Percentiles rank a stretch among this genome's conserved stretches.
These are phyloP conservation scores for Colletotrichum higginsianum DNA, from an alignment of 2,329 filamentous ascomycete genomes.

Conservation along the genomic window DNA sequence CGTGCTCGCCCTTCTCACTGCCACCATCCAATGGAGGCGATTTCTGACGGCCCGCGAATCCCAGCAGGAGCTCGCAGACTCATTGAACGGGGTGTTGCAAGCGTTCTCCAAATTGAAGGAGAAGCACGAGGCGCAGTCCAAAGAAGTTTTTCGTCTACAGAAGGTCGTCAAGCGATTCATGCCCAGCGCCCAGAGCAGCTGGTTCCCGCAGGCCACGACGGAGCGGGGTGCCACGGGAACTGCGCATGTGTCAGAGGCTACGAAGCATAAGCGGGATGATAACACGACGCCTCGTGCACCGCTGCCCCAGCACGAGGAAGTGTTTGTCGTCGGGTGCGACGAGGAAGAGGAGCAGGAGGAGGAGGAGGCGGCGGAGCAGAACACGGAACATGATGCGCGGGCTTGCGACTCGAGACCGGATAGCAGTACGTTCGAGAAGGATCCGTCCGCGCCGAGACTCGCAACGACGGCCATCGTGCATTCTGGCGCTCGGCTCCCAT, in stretches of 20 bases:
- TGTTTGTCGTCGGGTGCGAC: background rate
- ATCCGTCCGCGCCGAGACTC: background rate
- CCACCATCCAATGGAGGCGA: background rate
- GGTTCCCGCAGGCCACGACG: background rate
- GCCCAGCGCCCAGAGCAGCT: background rate
- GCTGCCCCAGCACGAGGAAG: background rate
- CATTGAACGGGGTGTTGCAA: background rate
- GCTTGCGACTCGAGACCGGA: background rate
- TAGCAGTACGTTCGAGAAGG: background rate
- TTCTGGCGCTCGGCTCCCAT: background rate
- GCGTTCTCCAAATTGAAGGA: background rate
- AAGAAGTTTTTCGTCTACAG: background rate
- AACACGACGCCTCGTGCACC: rapidly evolving
- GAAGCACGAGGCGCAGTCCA: background rate
- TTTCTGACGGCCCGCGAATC: background rate
- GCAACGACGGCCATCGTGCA: background rate
- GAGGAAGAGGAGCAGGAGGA: background rate
- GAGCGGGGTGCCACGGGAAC: background rate
- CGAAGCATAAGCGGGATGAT: background rate
- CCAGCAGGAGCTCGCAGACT: background rate
- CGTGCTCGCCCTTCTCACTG: background rate
- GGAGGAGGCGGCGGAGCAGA: background rate
- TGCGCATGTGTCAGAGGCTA: background rate
- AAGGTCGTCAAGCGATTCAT: too few relatives aligned
- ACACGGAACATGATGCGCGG: background rate